A percentile compares a stretch with the other conserved stretches of the same genome.
Conservation (phyloP, 352 stramenopile species). For the Elongisporangium undulatum region DNA sequence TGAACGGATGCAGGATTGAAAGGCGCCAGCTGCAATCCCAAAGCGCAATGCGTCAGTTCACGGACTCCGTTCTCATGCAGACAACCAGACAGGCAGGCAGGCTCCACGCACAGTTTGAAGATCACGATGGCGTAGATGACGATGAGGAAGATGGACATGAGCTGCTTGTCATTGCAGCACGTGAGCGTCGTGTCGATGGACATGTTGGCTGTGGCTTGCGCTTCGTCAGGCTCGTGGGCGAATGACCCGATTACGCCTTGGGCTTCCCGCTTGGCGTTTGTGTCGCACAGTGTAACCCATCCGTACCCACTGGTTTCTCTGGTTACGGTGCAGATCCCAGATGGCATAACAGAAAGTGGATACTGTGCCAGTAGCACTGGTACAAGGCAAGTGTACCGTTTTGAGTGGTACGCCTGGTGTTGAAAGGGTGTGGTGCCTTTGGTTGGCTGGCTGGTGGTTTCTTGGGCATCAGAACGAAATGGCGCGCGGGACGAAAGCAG, state of each 20-base stretch:
- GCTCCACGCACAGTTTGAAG: conserved; percentile 71
- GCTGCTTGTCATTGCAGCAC: conserved; percentile 89
- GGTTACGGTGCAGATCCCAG: too few relatives aligned
- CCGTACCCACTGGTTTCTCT: not conserved
- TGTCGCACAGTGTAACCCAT: not conserved
- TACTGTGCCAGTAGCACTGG: not conserved
- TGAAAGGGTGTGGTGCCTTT: not conserved
- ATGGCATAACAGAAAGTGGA: not conserved
- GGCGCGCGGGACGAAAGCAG: conserved; percentile 30
- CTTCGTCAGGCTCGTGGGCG: not conserved
- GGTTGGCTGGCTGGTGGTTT: conserved; percentile 6
- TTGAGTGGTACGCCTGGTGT: not conserved
- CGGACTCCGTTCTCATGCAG: not conserved
- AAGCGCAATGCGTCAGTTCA: not conserved
- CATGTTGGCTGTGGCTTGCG: not conserved
- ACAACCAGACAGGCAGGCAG: not conserved
- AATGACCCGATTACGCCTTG: not conserved
- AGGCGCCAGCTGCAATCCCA: conserved; percentile 66
- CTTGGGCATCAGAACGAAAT: conserved; percentile 10
- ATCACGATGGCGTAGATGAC: conserved; percentile 79
- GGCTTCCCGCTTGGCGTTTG: not conserved
- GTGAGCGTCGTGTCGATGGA: conserved; percentile 50
- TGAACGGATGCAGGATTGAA: conserved; percentile 84
- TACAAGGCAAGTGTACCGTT: not conserved
- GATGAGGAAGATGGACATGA: conserved; percentile 87